These are phyloP conservation scores for Aureobasidium sp. DNA, from an alignment of 2,329 filamentous ascomycete species.

Conservation along the genomic window DNA sequence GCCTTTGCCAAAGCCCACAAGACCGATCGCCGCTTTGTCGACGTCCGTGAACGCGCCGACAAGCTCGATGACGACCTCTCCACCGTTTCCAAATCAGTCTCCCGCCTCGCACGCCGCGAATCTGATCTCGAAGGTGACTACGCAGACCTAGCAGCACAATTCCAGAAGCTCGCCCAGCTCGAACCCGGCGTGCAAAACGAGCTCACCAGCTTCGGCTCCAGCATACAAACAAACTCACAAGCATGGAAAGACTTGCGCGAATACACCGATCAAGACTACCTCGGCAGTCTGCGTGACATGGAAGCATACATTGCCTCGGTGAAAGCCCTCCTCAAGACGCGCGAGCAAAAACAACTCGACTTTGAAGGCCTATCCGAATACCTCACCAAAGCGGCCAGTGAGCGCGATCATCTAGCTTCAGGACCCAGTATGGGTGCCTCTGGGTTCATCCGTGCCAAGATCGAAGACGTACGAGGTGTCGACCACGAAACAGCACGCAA, in stretches of 20 bases:
- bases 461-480: slow-evolving; percentile 93
- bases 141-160: slow-evolving; percentile 83
- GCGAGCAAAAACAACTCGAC: slow-evolving; percentile 96
- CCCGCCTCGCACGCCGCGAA: slow-evolving; percentile 80
- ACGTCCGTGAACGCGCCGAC: slow-evolving; percentile 84
- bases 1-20: slow-evolving; percentile 96
- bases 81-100: slow-evolving; percentile 93
- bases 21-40: slow-evolving; percentile 87
- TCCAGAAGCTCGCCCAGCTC: slow-evolving; percentile 82
- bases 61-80: slow-evolving; percentile 90
- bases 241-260: slow-evolving; percentile 79
- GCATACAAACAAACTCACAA: slow-evolving; percentile 73
- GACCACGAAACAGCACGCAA: slow-evolving; percentile 89
- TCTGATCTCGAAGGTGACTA: slow-evolving; percentile 83
- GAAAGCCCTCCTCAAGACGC: slow-evolving; percentile 80
- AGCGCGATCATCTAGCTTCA: slow-evolving; percentile 71
- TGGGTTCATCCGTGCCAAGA: slow-evolving; percentile 84
- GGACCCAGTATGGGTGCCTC: slow-evolving; percentile 58
- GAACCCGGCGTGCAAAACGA: slow-evolving; percentile 80
- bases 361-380: slow-evolving; percentile 95
- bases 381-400: slow-evolving; percentile 78
- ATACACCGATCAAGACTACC: slow-evolving; percentile 89
- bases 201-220: slow-evolving; percentile 78
- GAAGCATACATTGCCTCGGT: slow-evolving; percentile 84
- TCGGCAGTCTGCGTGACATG: slow-evolving; percentile 90